Evolutionary conservation across 2,329 filamentous ascomycete genomes (phyloP).

Genomic region (Gaeumannomyces tritici): DNA sequence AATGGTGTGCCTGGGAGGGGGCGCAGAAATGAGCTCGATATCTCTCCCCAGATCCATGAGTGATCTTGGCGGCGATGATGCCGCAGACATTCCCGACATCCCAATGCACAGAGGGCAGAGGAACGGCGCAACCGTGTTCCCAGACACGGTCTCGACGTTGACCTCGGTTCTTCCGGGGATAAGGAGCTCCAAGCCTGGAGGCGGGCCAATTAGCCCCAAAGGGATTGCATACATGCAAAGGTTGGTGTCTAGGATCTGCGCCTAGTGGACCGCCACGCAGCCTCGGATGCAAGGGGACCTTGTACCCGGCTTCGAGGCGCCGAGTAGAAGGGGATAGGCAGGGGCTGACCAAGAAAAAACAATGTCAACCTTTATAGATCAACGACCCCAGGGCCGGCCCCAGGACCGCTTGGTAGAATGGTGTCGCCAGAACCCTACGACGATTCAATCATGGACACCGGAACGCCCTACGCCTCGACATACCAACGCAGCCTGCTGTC

Average conservation of each 20-base stretch:
- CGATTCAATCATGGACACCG: neutral
- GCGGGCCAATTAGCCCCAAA: neutral
- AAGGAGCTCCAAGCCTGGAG: neutral
- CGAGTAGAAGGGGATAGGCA: neutral
- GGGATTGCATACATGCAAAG: neutral
- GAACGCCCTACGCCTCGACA: neutral
- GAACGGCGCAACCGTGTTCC: neutral
- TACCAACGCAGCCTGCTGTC: constrained; percentile 4
- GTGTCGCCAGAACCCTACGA: constrained; percentile 1
- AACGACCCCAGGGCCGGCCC: neutral
- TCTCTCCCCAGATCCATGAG: constrained; percentile 5
- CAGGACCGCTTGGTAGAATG: neutral
- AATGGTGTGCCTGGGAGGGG: neutral
- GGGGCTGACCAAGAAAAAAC: neutral
- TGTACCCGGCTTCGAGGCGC: neutral
- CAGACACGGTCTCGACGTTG: neutral
- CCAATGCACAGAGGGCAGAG: neutral
- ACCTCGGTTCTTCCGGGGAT: constrained; percentile 2
- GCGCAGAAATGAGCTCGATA: constrained; percentile 1
- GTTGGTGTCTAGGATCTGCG: neutral
- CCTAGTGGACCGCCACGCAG: neutral
- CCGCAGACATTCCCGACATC: constrained; percentile 5
- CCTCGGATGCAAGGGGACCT: neutral
- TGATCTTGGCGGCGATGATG: constrained; percentile 2
- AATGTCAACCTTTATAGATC: neutral